Evolutionary conservation across 2,329 filamentous ascomycete species (phyloP).

Genomic region (Colletotrichum magnum): DNA sequence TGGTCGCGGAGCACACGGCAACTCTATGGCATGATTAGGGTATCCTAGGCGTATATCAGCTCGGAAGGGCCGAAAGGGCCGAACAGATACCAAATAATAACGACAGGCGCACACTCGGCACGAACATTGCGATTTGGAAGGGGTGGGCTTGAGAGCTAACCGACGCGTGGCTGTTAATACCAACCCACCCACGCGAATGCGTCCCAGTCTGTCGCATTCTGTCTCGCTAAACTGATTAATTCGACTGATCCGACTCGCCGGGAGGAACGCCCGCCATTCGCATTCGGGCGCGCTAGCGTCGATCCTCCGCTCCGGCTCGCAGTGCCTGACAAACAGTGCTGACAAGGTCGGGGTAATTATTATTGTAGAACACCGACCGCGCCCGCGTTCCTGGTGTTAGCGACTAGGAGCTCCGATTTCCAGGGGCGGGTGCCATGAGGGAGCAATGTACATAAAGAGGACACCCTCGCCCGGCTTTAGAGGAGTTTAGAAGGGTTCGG

Average conservation of each 20-base stretch:
- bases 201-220: conserved; percentile 10
- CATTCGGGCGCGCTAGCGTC: conserved; percentile 26
- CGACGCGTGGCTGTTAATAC: background rate
- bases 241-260: conserved; percentile 2
- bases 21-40: conserved; percentile 13
- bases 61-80: background rate
- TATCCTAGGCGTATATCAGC: background rate
- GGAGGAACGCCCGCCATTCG: conserved; percentile 9
- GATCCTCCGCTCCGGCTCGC: background rate
- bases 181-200: conserved; percentile 4
- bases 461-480: too few relatives aligned
- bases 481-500: too few relatives aligned
- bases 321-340: conserved; percentile 5
- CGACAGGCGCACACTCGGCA: background rate
- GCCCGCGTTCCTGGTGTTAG: background rate
- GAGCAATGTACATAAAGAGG: background rate
- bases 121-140: conserved; percentile 6
- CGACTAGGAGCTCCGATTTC: background rate
- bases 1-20: conserved; percentile 5
- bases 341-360: conserved; percentile 27
- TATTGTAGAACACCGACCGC: conserved; percentile 17
- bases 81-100: conserved; percentile 13
- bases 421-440: background rate
- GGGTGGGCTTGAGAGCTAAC: background rate
- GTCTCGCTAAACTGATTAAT: conserved; percentile 20